These are phyloP conservation scores for Penium margaritaceum DNA, from an alignment of 139 green algal species.

Conservation along the genomic window DNA sequence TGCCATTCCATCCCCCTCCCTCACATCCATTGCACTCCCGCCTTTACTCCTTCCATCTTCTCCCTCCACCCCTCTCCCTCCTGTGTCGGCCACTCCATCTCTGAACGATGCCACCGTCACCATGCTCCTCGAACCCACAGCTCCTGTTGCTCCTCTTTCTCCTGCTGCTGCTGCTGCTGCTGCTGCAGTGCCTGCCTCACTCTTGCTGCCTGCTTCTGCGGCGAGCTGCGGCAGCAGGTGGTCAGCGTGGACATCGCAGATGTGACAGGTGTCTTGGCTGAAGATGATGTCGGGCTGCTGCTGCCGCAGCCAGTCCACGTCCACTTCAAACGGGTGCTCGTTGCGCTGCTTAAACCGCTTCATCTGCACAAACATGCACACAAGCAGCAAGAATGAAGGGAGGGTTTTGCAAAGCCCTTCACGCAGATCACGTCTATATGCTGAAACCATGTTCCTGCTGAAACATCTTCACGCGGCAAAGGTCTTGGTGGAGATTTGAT, in stretches of 20 bases:
- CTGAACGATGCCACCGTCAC: background rate
- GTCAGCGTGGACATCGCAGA: too few relatives aligned
- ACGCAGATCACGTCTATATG: too few relatives aligned
- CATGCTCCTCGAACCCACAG: too few relatives aligned
- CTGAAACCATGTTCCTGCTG: too few relatives aligned
- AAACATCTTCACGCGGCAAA: too few relatives aligned
- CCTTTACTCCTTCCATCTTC: background rate
- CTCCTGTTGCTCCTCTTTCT: background rate
- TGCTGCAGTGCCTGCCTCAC: background rate
- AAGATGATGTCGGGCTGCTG: slow-evolving; percentile 66
- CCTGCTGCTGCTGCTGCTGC: background rate
- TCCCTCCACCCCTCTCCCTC: background rate
- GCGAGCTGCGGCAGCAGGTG: background rate
- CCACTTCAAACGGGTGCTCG: slow-evolving; percentile 49
- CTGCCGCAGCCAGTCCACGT: slow-evolving; percentile 60
- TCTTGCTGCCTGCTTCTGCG: background rate
- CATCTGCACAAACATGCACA: slow-evolving; percentile 26
- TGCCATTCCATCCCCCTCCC: too few relatives aligned
- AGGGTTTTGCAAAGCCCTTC: too few relatives aligned
- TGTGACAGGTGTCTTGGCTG: slow-evolving; percentile 55
- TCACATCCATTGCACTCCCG: background rate
- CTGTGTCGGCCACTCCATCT: background rate
- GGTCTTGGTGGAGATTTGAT: too few relatives aligned
- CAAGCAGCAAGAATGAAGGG: background rate
- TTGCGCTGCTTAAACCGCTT: slow-evolving; percentile 32